Conservation (phyloP, 2,329 filamentous ascomycete species). For the Ceratocystis cubensis region DNA sequence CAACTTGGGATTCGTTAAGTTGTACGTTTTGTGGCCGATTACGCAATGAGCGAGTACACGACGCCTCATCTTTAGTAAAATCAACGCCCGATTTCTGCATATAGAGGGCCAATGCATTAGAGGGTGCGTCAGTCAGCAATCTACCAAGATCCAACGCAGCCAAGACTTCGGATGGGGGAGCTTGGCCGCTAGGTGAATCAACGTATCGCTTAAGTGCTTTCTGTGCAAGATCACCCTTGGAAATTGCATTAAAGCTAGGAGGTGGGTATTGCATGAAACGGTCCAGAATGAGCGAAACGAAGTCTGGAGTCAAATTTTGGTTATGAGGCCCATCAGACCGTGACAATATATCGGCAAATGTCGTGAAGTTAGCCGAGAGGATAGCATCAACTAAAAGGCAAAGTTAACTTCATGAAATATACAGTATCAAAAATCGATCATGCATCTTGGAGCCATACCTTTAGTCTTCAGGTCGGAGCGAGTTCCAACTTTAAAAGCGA, state of each 20-base stretch:
- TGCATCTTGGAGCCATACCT: constrained; percentile 41
- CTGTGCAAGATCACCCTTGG: constrained; percentile 55
- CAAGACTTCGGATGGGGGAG: constrained; percentile 58
- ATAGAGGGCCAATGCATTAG: constrained; percentile 47
- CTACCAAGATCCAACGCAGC: constrained; percentile 58
- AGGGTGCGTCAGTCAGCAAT: constrained; percentile 46
- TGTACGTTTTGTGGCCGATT: constrained; percentile 43
- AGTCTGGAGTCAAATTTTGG: constrained; percentile 52
- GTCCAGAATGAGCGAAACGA: constrained; percentile 70
- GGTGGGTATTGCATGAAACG: constrained; percentile 79
- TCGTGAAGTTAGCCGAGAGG: constrained; percentile 62
- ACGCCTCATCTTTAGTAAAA: constrained; percentile 64
- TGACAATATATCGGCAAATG: constrained; percentile 66
- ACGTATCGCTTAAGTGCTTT: constrained; percentile 57
- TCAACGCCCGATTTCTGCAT: constrained; percentile 64
- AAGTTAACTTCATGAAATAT: constrained; percentile 14
- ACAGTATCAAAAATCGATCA: constrained; percentile 11
- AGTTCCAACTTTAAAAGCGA: constrained; percentile 75
- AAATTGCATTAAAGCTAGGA: constrained; percentile 67
- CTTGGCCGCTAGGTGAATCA: constrained; percentile 33
- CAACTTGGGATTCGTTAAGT: constrained; percentile 70
- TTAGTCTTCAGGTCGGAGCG: constrained; percentile 77
- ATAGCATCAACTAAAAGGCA: constrained; percentile 65
- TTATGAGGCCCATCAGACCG: constrained; percentile 50
- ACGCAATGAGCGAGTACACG: constrained; percentile 43